These are phyloP conservation scores for Acidiella bohemica DNA, from an alignment of 495 filamentous ascomycete genomes.

Conservation along the genomic window DNA sequence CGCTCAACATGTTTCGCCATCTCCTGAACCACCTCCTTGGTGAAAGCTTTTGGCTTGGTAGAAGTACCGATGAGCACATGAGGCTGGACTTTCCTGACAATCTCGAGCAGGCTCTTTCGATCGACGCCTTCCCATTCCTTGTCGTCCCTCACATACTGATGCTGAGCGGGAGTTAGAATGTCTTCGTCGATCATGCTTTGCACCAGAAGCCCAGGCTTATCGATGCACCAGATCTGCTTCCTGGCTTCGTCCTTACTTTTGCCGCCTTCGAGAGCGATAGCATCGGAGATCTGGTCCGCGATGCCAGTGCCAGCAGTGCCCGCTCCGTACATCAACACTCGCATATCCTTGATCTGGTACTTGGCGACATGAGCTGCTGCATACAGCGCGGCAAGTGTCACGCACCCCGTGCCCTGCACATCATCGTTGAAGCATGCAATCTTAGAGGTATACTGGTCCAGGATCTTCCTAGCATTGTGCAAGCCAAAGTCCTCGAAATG, in stretches of 20 bases:
- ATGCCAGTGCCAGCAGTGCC: slow-evolving; percentile 80
- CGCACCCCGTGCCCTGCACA: slow-evolving; percentile 79
- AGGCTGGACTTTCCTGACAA: slow-evolving; percentile 60
- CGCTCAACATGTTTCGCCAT: slow-evolving; percentile 69
- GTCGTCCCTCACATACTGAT: slow-evolving; percentile 50
- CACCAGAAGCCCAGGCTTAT: slow-evolving; percentile 67
- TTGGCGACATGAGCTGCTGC: slow-evolving; percentile 56
- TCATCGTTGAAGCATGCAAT: slow-evolving; percentile 88
- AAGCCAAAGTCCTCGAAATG: slow-evolving; percentile 63
- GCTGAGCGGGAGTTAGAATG: slow-evolving; percentile 49
- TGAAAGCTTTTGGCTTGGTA: slow-evolving; percentile 69
- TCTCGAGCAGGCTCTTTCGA: slow-evolving; percentile 43
- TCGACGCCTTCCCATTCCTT: slow-evolving; percentile 48
- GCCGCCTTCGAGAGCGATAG: slow-evolving; percentile 53
- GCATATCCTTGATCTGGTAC: slow-evolving; percentile 50
- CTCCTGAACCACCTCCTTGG: slow-evolving; percentile 54
- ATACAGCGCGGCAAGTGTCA: slow-evolving; percentile 71
- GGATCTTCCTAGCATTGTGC: slow-evolving; percentile 47
- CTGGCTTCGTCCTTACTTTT: slow-evolving; percentile 61
- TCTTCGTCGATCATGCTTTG: slow-evolving; percentile 41
- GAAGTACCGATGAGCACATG: slow-evolving; percentile 77
- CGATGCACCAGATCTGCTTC: slow-evolving; percentile 77
- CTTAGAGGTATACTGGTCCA: slow-evolving; percentile 56
- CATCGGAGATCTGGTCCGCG: slow-evolving; percentile 70
- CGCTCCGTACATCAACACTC: slow-evolving; percentile 63